Base-by-base conservation (phyloP, 2,329 filamentous ascomycete genomes). In the Stachybotrys chartarum region DNA sequence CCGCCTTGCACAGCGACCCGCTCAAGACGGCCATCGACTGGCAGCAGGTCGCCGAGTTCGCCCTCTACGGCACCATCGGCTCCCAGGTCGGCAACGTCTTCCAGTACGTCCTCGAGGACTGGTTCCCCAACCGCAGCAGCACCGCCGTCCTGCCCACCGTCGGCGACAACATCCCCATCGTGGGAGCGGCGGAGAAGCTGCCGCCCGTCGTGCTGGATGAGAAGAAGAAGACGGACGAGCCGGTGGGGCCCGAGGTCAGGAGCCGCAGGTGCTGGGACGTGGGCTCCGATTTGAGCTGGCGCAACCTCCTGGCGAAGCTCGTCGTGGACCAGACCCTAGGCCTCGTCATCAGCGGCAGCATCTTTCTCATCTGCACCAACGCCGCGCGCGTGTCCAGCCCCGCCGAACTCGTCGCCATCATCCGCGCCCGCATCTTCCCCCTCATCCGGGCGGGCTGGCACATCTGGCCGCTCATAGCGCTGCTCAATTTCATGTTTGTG, bases 301-400 rank as follows among this genome's bases (percentile, higher is more conserved):
- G 62, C 51, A 72, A 72, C 52, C 61, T 71, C 52, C 50, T 68
- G 16, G 63, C 63, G 30, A 72, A 72, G 61, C 54, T 71, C 50
- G 46, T 72, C n/a, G 62, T 71, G 30, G 70, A 72, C 55, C 69
- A 72, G 57, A 72, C 70, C 44, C 52, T 72, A 46, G 70, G 69
- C 18, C 61, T 72, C 2, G 61, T 62, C 56, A 67, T 71, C 59
- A 69, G 68, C 60, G 68, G 66, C 54, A 61, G 58, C 50, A 62
- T 67, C 30, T 71, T 72, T 51, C 65, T 72, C 56, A 61, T 69
- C 55, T 68, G 69, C 60, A 72, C 70, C 44, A 72, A 71, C 56
- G 59, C 70, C 31, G 61, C 66, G 18, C 66, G 70, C 7, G 64
- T 70, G 5, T 59, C 65, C 1, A 59, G 60, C 24, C 56, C 62